Evolutionary conservation across 2,329 filamentous ascomycete species (phyloP).

Genomic region (Exophiala phaeomuriformis): DNA sequence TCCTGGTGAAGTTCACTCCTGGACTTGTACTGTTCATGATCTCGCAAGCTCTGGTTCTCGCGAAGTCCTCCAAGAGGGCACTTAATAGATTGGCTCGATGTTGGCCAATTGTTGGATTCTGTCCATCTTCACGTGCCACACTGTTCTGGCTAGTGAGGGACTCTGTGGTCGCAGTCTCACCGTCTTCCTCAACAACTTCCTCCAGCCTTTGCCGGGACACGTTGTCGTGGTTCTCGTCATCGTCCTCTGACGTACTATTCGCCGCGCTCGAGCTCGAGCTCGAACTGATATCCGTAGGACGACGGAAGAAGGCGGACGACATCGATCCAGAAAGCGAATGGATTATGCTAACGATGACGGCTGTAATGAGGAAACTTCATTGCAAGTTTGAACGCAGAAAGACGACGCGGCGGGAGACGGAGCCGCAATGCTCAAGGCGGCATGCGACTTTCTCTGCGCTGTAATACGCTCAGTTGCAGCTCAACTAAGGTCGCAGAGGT

Average conservation of each 20-base stretch:
- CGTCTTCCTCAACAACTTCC: constrained; percentile 3
- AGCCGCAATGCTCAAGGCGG: background rate
- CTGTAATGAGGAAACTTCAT: background rate
- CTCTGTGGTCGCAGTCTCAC: constrained; percentile 19
- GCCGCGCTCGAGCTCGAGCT: constrained; percentile 17
- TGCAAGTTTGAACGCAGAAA: background rate
- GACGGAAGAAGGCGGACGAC: constrained; percentile 23
- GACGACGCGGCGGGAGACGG: background rate
- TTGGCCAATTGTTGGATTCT: constrained; percentile 13
- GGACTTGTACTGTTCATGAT: constrained; percentile 36
- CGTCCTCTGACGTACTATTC: constrained; percentile 5
- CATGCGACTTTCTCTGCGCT: background rate
- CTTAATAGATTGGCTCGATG: constrained; percentile 35
- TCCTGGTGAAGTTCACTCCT: constrained; percentile 34
- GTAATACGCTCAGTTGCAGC: background rate
- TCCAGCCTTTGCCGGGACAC: background rate
- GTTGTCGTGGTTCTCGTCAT: background rate
- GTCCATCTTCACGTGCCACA: constrained; percentile 15
- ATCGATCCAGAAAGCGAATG: constrained; percentile 3
- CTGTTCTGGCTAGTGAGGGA: constrained; percentile 21
- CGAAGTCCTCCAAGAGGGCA: constrained; percentile 41
- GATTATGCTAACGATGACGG: background rate
- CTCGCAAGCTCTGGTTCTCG: constrained; percentile 38
- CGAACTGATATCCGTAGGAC: constrained; percentile 18
- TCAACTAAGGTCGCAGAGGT: background rate